phyloP scores from a whole-genome alignment of 495 filamentous ascomycete genomes.

The Xylaria cubensis region DNA sequence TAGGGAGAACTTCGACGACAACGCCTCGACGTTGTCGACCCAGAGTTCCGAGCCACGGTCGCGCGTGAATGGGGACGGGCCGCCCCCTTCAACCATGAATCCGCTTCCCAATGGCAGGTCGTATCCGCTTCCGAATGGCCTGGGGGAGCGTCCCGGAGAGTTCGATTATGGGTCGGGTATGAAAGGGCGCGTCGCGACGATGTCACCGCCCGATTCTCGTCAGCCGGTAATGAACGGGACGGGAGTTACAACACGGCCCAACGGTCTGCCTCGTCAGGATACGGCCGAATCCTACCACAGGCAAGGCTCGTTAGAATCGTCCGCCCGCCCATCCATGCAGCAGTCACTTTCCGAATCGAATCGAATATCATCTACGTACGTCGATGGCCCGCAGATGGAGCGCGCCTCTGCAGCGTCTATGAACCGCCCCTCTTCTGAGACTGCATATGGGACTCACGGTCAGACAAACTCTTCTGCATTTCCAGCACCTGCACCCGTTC shows the following conservation, averaged over 20 bases:
- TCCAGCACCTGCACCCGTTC: constrained; percentile 29
- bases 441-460: constrained; percentile 22
- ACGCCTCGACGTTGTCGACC: constrained; percentile 44
- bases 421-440: constrained; percentile 27
- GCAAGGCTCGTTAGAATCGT: constrained; percentile 42
- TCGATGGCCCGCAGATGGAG: constrained; percentile 42
- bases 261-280: constrained; percentile 34
- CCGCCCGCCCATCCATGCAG: constrained; percentile 39
- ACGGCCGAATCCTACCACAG: constrained; percentile 34
- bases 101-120: constrained; percentile 45
- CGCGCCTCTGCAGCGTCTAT: constrained; percentile 31
- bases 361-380: constrained; percentile 40
- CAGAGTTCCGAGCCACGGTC: constrained; percentile 43
- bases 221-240: constrained; percentile 22
- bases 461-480: constrained; percentile 41
- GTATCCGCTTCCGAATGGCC: constrained; percentile 36
- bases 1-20: constrained; percentile 46
- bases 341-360: constrained; percentile 44
- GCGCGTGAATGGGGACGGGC: constrained; percentile 47
- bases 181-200: constrained; percentile 30
- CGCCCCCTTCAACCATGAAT: constrained; percentile 42
- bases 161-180: background rate
- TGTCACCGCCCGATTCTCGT: constrained; percentile 32
- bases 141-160: constrained; percentile 25
- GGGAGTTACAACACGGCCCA: constrained; percentile 21